phyloP scores from a whole-genome alignment of 2,329 filamentous ascomycete species.

The Claviceps arundinis region DNA sequence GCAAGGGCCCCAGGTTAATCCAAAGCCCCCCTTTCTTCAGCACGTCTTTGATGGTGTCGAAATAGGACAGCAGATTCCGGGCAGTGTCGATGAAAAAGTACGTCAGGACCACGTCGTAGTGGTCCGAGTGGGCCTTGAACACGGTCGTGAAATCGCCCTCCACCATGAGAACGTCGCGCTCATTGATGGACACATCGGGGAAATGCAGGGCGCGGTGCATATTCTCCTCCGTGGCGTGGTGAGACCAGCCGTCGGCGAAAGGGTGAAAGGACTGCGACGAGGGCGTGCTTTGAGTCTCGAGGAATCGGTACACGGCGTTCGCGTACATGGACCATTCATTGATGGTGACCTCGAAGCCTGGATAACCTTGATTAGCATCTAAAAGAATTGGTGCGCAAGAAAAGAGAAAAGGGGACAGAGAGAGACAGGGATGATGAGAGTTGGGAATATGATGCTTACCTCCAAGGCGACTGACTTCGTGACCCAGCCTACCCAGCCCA shows the following conservation, averaged over 20 bases:
- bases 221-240: constrained; percentile 34
- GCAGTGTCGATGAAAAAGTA: constrained; percentile 51
- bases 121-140: constrained; percentile 15
- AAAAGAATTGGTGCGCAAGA: background rate
- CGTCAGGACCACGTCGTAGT: constrained; percentile 38
- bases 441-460: constrained; percentile 11
- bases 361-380: background rate
- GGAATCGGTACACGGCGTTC: constrained; percentile 38
- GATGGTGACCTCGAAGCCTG: constrained; percentile 36
- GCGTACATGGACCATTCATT: constrained; percentile 48
- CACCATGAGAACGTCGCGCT: constrained; percentile 28
- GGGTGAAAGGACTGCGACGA: constrained; percentile 28
- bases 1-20: constrained; percentile 42
- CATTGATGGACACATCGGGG: constrained; percentile 26
- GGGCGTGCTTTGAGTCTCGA: constrained; percentile 20
- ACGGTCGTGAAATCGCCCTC: constrained; percentile 43
- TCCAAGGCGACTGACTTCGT: constrained; percentile 33
- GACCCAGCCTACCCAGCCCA: constrained; percentile 37
- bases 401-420: background rate
- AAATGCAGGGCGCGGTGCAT: constrained; percentile 32
- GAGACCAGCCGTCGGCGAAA: constrained; percentile 43
- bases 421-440: background rate
- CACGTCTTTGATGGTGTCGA: constrained; percentile 37
- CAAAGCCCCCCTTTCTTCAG: constrained; percentile 35
- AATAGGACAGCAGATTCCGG: constrained; percentile 38